phyloP scores from a whole-genome alignment of 2,329 filamentous ascomycete genomes.

The Penicillium frequentans region DNA sequence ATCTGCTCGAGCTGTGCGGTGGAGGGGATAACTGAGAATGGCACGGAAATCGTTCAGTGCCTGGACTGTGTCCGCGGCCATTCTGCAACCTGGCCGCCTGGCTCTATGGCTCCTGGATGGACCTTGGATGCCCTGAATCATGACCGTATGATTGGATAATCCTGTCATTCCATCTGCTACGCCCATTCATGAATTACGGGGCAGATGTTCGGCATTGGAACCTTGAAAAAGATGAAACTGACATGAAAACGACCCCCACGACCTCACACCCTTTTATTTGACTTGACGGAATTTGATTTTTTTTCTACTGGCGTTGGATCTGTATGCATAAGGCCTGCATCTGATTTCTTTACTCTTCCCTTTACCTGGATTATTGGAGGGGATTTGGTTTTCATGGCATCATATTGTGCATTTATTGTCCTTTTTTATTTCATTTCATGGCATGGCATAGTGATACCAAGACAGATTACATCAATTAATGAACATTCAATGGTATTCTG shows the following conservation, averaged over 20 bases:
- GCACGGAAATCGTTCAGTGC: constrained; percentile 39
- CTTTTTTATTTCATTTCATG: neutral
- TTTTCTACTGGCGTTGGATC: neutral
- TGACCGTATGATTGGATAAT: constrained; percentile 11
- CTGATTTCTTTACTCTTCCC: neutral
- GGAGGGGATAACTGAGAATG: constrained; percentile 38
- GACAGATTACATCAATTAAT: constrained; percentile 2
- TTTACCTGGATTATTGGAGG: neutral
- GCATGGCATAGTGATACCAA: constrained; percentile 15
- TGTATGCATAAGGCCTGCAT: neutral
- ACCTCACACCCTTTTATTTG: neutral
- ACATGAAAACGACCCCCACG: neutral
- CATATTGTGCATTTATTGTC: neutral
- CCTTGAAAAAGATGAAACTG: neutral
- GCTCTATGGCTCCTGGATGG: constrained; percentile 11
- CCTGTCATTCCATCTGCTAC: neutral
- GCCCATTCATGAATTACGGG: neutral
- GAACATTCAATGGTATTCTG: neutral
- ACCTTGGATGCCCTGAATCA: constrained; percentile 16
- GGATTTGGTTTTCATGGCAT: neutral
- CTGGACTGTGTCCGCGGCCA: constrained; percentile 34
- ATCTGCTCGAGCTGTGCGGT: constrained; percentile 43
- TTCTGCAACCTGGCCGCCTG: constrained; percentile 13
- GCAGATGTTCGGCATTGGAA: neutral
- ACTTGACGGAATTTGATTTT: neutral